Evolutionary conservation across 352 stramenopile genomes (phyloP).

Genomic region (Globisporangium recalcitrans): DNA sequence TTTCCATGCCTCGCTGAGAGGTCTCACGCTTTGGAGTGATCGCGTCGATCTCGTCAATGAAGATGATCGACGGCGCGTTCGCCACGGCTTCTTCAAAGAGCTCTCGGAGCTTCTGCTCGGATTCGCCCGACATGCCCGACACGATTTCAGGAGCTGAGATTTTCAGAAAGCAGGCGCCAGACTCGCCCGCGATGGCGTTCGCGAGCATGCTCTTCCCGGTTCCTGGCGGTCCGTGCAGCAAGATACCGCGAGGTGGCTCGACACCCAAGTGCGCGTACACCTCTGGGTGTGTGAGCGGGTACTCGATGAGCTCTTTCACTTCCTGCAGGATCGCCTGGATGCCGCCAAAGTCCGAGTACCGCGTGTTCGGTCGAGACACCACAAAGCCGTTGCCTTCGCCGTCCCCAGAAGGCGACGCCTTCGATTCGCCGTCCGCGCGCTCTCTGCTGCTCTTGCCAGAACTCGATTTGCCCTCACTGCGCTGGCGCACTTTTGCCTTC

Average conservation of each 20-base stretch:
- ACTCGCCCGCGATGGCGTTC: constrained; percentile 91
- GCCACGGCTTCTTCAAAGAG: constrained; percentile 95
- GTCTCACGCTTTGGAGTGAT: constrained; percentile 94
- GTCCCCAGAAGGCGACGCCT: neutral
- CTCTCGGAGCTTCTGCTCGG: constrained; percentile 82
- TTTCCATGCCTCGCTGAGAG: constrained; percentile 93
- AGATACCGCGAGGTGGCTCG: constrained; percentile 87
- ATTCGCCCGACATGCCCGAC: constrained; percentile 91
- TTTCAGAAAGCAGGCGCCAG: constrained; percentile 85
- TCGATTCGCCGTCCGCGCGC: constrained; percentile 2
- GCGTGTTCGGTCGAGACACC: constrained; percentile 62
- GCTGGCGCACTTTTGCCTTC: constrained; percentile 64
- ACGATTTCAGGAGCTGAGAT: constrained; percentile 91
- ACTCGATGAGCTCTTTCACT: constrained; percentile 93
- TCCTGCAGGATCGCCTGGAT: constrained; percentile 87
- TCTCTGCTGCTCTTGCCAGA: constrained; percentile 16
- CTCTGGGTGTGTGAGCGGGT: constrained; percentile 91
- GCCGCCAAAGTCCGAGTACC: constrained; percentile 87
- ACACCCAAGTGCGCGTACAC: constrained; percentile 92
- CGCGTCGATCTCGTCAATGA: constrained; percentile 98
- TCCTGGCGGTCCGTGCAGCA: constrained; percentile 90
- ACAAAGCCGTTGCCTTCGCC: constrained; percentile 50
- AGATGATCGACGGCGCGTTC: constrained; percentile 95
- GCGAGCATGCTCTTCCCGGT: constrained; percentile 94
- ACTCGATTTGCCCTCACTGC: constrained; percentile 20